Percentiles rank a stretch among this genome's conserved stretches.
phyloP scores from a whole-genome alignment of 768 basidiomycete genomes.

The Lyophyllum atratum region DNA sequence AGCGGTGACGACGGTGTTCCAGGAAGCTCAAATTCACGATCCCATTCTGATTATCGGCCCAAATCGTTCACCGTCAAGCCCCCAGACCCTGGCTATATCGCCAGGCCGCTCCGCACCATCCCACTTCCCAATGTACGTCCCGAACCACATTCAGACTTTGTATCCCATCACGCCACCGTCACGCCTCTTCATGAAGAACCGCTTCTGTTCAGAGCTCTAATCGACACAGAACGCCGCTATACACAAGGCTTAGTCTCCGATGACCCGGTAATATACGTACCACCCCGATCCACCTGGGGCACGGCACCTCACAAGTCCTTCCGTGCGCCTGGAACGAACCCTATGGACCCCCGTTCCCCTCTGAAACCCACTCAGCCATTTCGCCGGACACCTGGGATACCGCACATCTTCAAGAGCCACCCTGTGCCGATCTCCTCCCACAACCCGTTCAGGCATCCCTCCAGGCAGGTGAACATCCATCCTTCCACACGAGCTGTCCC shows the following conservation, averaged over 20 bases:
- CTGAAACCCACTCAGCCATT: background rate
- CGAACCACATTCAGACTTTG: background rate
- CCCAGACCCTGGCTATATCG: background rate
- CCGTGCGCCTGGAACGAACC: background rate
- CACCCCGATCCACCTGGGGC: too few species aligned
- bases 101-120: background rate
- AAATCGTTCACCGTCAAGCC: background rate
- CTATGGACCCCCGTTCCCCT: background rate
- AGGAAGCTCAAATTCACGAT: background rate
- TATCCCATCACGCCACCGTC: background rate
- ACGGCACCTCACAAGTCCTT: background rate
- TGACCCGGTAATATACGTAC: background rate
- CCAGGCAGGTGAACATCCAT: background rate
- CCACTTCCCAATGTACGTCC: too few species aligned
- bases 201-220: background rate
- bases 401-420: background rate
- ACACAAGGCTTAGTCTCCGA: background rate
- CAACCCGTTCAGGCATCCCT: background rate
- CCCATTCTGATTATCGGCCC: background rate
- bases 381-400: background rate
- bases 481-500: background rate
- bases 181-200: background rate
- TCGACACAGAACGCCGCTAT: background rate
- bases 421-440: background rate
- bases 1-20: background rate